Base-by-base conservation (phyloP, 495 filamentous ascomycete genomes). In the Trichoderma parareesei region DNA sequence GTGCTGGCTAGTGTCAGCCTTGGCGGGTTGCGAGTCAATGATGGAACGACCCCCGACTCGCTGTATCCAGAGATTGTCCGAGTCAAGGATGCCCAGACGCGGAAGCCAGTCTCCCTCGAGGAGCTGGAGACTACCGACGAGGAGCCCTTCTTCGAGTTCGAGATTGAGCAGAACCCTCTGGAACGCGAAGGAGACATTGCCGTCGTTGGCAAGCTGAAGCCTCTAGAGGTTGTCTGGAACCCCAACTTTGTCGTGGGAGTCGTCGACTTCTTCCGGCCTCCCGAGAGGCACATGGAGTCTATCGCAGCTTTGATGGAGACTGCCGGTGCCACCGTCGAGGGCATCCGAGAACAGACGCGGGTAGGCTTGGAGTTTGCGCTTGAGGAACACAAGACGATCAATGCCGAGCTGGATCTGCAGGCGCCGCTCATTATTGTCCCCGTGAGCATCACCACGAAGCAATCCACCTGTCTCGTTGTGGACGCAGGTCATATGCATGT, bases 231-330 rank as follows among this genome's bases (percentile, higher is more conserved):
- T 62, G 90, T 98, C 55, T 98, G 96, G 78, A 98, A 98, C 71
- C 94, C 94, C 16, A 88, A 85, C 65, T 96, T 98, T 68, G 77
- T 98, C 3, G 86, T 96, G 33, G 92, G 92, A 57, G 86, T 97
- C 38, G 89, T 87, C 62, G 90, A 89, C 65, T 98, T 98, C 78
- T 98, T 98, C 79, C 89, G 93, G 64, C 94, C 94, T 5, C 95
- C 94, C 1, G 90, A 97, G 74, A 82, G 91, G 65, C 95, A 98
- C 73, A 97, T 98, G 94, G 94, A 98, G 74, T 97, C 93, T 27
- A 96, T 98, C 69, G 88, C 87, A 8, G 94, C 93, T 35, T 80
- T 98, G 59, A 86, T 98, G 82, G 94, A 98, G 71, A 90, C 90
- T 20, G 94, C 94, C 33, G 93, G 94, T 18, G 92, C 92, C 38